A percentile compares a stretch with the other conserved stretches of the same genome.
Evolutionary conservation across 441 rosid species (phyloP).

Genomic region (Bocquillonia castaneifolia): DNA sequence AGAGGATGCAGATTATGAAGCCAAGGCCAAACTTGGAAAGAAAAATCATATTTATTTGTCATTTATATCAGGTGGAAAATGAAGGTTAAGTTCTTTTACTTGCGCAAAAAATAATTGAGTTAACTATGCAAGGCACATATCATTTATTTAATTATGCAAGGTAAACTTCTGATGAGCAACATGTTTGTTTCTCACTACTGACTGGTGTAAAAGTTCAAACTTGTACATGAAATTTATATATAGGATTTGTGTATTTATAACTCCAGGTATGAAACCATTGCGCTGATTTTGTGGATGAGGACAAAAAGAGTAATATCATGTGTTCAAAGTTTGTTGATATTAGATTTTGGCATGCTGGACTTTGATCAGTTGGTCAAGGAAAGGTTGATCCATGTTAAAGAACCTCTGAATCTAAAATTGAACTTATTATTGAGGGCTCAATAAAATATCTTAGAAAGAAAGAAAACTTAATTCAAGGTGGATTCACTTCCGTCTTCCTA

Average conservation of each 20-base stretch:
- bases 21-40: not conserved
- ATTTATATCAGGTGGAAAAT: too few relatives aligned
- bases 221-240: not conserved
- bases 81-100: not conserved
- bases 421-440: not conserved
- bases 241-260: not conserved
- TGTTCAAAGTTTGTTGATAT: not conserved
- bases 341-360: not conserved
- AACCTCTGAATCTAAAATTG: not conserved
- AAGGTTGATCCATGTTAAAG: not conserved
- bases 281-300: not conserved
- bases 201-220: not conserved
- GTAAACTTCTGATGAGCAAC: not conserved
- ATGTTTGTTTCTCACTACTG: not conserved
- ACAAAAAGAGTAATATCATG: not conserved
- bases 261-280: not conserved
- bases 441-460: not conserved
- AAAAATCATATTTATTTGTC: not conserved
- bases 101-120: not conserved
- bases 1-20: not conserved
- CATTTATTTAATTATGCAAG: not conserved
- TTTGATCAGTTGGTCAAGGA: not conserved
- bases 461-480: not conserved
- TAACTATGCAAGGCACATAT: too few relatives aligned
- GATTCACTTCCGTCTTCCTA: not conserved